Conservation (phyloP, 805 yeast genomes). For the Pichia manshurica region DNA sequence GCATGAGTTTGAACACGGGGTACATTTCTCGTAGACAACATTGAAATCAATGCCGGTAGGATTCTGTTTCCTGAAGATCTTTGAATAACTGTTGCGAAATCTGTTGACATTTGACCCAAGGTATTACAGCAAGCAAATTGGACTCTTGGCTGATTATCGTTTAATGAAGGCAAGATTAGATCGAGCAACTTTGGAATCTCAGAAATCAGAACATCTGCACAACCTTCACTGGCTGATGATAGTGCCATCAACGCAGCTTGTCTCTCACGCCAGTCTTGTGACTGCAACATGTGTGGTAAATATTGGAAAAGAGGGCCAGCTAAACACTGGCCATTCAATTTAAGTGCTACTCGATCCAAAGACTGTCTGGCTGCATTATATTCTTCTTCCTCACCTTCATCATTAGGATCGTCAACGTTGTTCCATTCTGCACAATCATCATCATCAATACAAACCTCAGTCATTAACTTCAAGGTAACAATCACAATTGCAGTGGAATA, state of each 20-base stretch:
- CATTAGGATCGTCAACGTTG: slow-evolving; percentile 68
- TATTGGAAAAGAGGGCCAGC: slow-evolving; percentile 84
- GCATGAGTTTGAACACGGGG: slow-evolving; percentile 97
- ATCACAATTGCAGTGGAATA: slow-evolving; percentile 71
- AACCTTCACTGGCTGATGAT: slow-evolving; percentile 96
- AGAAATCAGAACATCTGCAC: slow-evolving; percentile 76
- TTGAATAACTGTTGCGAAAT: slow-evolving; percentile 87
- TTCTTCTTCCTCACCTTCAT: slow-evolving; percentile 69
- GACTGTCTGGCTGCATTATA: slow-evolving; percentile 92
- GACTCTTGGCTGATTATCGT: slow-evolving; percentile 87
- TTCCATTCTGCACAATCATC: slow-evolving; percentile 66
- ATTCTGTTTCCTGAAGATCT: slow-evolving; percentile 71
- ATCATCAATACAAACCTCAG: slow-evolving; percentile 87
- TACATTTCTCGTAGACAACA: slow-evolving; percentile 63
- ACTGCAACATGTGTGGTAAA: slow-evolving; percentile 75
- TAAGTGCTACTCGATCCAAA: slow-evolving; percentile 83
- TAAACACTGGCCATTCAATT: slow-evolving; percentile 73
- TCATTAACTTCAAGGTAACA: slow-evolving; percentile 74
- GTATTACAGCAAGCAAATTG: slow-evolving; percentile 98
- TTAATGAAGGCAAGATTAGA: slow-evolving; percentile 76
- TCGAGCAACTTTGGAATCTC: slow-evolving; percentile 81
- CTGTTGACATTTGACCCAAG: slow-evolving; percentile 93
- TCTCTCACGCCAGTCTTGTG: slow-evolving; percentile 85
- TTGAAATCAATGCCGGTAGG: slow-evolving; percentile 83
- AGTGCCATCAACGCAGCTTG: slow-evolving; percentile 97